Percentiles rank a stretch among this genome's conserved stretches.
Conservation (phyloP, 257 asterid species). For the Solanum ossicruentum region DNA sequence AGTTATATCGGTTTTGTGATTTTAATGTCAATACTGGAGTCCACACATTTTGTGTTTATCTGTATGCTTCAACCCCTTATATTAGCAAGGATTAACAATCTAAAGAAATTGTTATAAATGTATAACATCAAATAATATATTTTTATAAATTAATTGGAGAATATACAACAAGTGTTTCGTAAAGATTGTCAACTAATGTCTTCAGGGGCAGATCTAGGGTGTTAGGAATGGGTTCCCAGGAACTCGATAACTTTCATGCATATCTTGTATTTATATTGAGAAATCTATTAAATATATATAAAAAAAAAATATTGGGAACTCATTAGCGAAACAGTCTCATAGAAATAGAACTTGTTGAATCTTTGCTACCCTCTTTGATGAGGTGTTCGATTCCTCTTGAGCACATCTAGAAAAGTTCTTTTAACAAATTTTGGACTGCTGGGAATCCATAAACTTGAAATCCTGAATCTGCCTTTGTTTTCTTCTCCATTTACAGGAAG, state of each 20-base stretch:
- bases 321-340: not conserved
- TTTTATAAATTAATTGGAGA: not conserved
- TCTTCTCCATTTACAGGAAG: constrained; percentile 49
- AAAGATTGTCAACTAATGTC: not conserved
- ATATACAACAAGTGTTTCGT: not conserved
- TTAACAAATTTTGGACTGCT: rapidly evolving
- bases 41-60: not conserved
- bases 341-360: not conserved
- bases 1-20: not conserved
- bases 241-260: not conserved
- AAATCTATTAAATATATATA: not conserved
- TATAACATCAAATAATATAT: not conserved
- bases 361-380: not conserved
- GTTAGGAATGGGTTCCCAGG: not conserved
- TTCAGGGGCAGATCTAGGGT: not conserved
- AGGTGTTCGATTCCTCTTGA: not conserved
- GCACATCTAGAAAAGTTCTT: not conserved
- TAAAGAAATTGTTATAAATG: not conserved
- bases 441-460: not conserved
- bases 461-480: not conserved
- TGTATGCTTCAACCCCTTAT: not conserved
- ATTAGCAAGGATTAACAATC: not conserved
- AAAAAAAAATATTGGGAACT: not conserved
- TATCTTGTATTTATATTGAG: not conserved
- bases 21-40: not conserved